These are phyloP conservation scores for Zea luxurians DNA, from an alignment of 176 grass and related monocot species.

Conservation along the genomic window DNA sequence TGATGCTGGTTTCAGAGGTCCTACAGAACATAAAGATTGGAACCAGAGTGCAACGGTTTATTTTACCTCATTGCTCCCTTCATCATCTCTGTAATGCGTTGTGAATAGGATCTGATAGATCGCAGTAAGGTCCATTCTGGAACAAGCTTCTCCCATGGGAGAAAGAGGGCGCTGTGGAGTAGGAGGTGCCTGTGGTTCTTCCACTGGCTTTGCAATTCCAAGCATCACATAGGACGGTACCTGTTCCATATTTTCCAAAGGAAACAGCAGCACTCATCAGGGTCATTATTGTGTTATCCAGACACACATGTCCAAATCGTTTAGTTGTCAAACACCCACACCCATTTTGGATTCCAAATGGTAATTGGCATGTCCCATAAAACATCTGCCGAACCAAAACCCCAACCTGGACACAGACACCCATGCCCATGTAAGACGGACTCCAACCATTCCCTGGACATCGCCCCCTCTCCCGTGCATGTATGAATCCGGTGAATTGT, in stretches of 20 bases:
- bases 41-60: slow-evolving; percentile 7
- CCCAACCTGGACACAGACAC: background rate
- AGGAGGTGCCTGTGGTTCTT: slow-evolving; percentile 43
- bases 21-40: background rate
- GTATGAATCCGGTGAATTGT: too few species aligned
- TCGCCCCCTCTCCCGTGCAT: too few species aligned
- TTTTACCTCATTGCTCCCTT: slow-evolving; percentile 86
- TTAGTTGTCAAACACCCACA: background rate
- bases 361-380: background rate
- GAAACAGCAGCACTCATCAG: slow-evolving; percentile 14
- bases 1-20: background rate
- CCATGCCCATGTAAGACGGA: background rate
- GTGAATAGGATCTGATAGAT: slow-evolving; percentile 86
- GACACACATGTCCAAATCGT: background rate
- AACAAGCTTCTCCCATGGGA: slow-evolving; percentile 86
- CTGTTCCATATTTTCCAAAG: slow-evolving; percentile 48
- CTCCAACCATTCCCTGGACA: too few species aligned
- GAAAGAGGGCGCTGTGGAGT: slow-evolving; percentile 61
- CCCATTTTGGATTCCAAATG: background rate
- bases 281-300: background rate
- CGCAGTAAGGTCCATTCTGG: slow-evolving; percentile 72
- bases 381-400: background rate
- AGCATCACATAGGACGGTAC: slow-evolving; percentile 77
- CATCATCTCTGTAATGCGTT: slow-evolving; percentile 88
- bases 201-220: slow-evolving; percentile 46